These are phyloP conservation scores for Wallacemonas rigidus DNA, from an alignment of 208 protist species.

Conservation along the genomic window DNA sequence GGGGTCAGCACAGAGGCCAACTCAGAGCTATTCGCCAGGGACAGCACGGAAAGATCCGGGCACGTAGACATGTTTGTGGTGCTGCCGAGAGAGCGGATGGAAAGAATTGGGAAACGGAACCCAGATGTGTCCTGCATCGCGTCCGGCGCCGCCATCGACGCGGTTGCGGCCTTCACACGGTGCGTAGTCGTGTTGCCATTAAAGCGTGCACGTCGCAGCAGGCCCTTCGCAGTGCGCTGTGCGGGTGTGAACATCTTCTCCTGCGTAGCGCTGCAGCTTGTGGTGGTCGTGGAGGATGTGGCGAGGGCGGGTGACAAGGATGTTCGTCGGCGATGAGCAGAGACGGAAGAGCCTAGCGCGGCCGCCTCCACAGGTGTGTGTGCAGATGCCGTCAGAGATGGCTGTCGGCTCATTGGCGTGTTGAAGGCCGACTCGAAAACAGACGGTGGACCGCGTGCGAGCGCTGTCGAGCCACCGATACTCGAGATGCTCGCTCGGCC, in stretches of 20 bases:
- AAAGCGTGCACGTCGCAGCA: conserved; percentile 50
- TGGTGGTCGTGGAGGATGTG: background rate
- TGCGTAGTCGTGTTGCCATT: conserved; percentile 34
- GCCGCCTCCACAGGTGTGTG: conserved; percentile 6
- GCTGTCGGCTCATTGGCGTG: conserved; percentile 23
- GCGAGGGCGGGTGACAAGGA: background rate
- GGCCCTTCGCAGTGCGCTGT: conserved; percentile 47
- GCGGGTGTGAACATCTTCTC: conserved; percentile 19
- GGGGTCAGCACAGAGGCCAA: background rate
- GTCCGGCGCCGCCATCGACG: background rate
- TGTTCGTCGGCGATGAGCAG: background rate
- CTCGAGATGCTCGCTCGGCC: conserved; percentile 4
- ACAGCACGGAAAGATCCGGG: background rate
- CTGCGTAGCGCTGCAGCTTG: conserved; percentile 4
- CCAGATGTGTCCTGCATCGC: background rate
- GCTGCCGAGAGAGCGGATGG: conserved; percentile 5
- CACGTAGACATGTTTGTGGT: conserved; percentile 3
- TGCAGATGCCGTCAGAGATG: conserved; percentile 15
- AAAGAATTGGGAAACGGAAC: conserved; percentile 10
- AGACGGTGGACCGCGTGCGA: background rate
- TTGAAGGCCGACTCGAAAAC: conserved; percentile 18
- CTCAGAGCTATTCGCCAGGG: conserved; percentile 8
- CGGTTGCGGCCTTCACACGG: conserved; percentile 13
- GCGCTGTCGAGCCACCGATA: conserved; percentile 3
- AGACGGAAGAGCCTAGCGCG: background rate